Evolutionary conservation across 2,329 filamentous ascomycete genomes (phyloP), one percentile per base, ranked within the genome.

Genomic region (Aspergillus unguis): DNA sequence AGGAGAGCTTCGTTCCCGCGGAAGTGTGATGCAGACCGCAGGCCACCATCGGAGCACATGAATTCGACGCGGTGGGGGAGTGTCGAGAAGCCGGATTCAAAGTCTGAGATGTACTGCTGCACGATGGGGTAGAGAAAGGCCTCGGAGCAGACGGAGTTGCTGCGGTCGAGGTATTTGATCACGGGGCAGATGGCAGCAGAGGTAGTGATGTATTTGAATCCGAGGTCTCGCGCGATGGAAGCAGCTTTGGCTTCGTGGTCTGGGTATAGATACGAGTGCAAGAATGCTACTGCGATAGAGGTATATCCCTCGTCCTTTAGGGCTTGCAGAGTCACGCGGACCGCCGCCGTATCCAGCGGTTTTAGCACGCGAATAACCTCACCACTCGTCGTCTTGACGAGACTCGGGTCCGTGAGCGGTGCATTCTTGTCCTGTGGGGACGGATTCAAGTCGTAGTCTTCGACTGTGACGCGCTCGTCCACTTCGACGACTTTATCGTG

Each of bases 181-280:
- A 90, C 90, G n/a, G 75, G 88, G 85, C 90, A 90, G 26, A 91
- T 77, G 67, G 87, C 82, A 52, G 87, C 85, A 50, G 85, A 89
- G n/a, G 91, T 76, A 27, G 86, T 88, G 46, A 95, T 85, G 65
- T 81, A 55, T 65, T 87, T 44, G 41, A 92, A 92, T 1, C 90
- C 91, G 58, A 95, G 83, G 7, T 91, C 84, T 53, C 77, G 78
- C 0, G 90, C 90, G 45, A 95, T 75, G 54, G 78, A 80, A 23
- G 89, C 89, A 7, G 95, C 79, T 27, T 87, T 65, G 0, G 83
- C 81, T 66, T 95, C 91, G 62, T 96, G 91, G 36, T 88, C 81
- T 1, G 88, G 89, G 63, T 87, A 96, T 0, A 90, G 94, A 67
- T 95, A 95, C 3, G 88, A 89, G 67, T 96, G 90, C 80, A 95